Evolutionary conservation across 129 eudicot genomes (phyloP), one percentile per base, ranked within the genome.

Genomic region (Escallonia herrerae): DNA sequence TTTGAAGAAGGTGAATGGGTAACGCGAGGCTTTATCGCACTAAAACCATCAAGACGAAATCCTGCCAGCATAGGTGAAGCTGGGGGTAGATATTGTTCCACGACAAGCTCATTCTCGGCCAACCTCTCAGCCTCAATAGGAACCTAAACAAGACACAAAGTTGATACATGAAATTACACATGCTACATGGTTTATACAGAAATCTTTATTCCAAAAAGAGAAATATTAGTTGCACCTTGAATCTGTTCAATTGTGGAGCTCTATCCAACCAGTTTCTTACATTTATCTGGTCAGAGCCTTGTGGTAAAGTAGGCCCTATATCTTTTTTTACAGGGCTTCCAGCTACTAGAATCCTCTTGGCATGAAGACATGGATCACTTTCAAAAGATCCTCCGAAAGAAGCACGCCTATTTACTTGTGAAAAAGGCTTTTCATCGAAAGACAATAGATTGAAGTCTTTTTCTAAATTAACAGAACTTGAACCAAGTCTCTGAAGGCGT

Each of bases 101-200:
- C 71, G 41, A 86, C 82, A 58, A 93, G 87, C 60, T 86, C 95
- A 67, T 81, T 85, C 58, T 77, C 86, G 13, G 73, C 38, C 66
- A 93, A 77, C 75, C 96, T 88, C 80, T 93, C 98, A 9, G 81
- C 87, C 86, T 93, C 98, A 50, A 89, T 53, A 6, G 98, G 98
- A 63, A 93, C 95, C 95, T 90, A 78, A 65, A 62, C 39, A 79
- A 51, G 42, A 4, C 45, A 69, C 40, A 44, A 37, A 5, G 43
- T 15, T 40, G 5, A 43, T 45, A 15, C 42, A 3, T 50, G 44
- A 5, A 2, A 42, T n/a, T 9, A 33, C 5, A 39, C 40, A 40
- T 55, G 13, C 15, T 45, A 45, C 3, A 54, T 40, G 57, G 43
- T 56, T 61, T 58, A 47, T 22, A 54, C 15, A 3, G 48, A 22